Base-by-base conservation (phyloP, 305 asterid genomes). In the Solanum aculeatissimum region DNA sequence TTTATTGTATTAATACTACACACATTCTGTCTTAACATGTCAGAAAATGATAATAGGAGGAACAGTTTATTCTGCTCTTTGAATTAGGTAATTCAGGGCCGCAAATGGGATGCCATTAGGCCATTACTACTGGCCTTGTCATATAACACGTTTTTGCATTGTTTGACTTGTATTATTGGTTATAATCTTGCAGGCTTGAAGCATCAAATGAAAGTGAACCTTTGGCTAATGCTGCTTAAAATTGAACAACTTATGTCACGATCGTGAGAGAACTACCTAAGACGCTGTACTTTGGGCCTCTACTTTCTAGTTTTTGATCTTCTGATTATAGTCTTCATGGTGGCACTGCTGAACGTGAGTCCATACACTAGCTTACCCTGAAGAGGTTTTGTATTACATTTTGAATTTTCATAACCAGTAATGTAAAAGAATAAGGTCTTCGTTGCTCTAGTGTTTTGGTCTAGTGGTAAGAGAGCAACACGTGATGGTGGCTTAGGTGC, bases 211-310 rank as follows among this genome's bases (percentile, higher is more conserved):
- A 87, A 86, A 78, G 87, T 25, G 92, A 89, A 71, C 86, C 91
- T 85, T 84, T 88, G 60, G 87, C 94, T 82, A 87, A 91, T 90
- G 91, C 89, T 80, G 95, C 94, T 51, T 90, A 84, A 88, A 27
- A n/a, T n/a, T 38, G 68, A 71, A 40, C 80, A 66, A 32, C 80
- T 19, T 29, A 25, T 66, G 19, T 49, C 63, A 32, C 3, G 6
- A 29, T 51, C 47, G 13, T 29, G 66, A 77, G 82, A 77, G 82
- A 77, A 29, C 66, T 77, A 19, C 82, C 18, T 6, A 53, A 51
- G 82, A 49, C 47, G 18, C 65, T 29, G 66, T 77, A 77, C 66
- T 77, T 19, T 49, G 38, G 21, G 23, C 62, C 63, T 75, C 62
- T 47, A 49, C 43, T 75, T 49, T 77, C 65, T 53, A 51, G 65